Evolutionary conservation across 2,329 filamentous ascomycete genomes (phyloP), one percentile per base, ranked within the genome.

Genomic region (Fusarium foetens): DNA sequence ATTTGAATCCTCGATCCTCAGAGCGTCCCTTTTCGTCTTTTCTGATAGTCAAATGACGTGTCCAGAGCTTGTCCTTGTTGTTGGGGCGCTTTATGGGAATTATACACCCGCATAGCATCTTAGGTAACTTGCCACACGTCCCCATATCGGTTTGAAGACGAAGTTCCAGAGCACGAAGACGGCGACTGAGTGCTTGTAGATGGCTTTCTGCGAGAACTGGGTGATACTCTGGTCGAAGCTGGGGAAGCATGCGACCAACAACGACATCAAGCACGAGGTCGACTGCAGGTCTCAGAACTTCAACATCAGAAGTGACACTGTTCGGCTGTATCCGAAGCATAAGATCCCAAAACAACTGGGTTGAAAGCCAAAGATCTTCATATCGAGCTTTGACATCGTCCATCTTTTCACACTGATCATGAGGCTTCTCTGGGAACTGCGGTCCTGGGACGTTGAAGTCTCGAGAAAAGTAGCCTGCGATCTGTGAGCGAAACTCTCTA

Each of bases 301-400:
- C 5, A 14, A n/a, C 27, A 12, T 64, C 10, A 10, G n/a, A 23
- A 1, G 45, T 53, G 41, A 72, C 42, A 8, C 46, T 29, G 49
- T 75, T 75, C 2, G 72, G 73, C 23, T 75, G 73, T 41, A 68
- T 68, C 3, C 68, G 63, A 9, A 75, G 48, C 49, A 74, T 51
- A 1, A 49, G 16, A 27, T 74, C 73, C 65, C 71, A 72, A 14
- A 75, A 72, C 1, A 68, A 3, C 58, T 74, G 70, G 2, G 64
- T 23, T 13, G 60, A 41, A 0, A 68, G 45, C 73, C 73, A 75
- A 7, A 74, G 55, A 3, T 51, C 41, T 13, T 71, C 64, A 17
- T 57, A 68, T 11, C 62, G 60, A 17, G 39, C 16, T 21, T 38
- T 43, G 8, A 61, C n/a, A 8, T 67, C 53, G 5, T 58, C 52